Base-by-base conservation (phyloP, 495 filamentous ascomycete species). In the Penicillium salamii region DNA sequence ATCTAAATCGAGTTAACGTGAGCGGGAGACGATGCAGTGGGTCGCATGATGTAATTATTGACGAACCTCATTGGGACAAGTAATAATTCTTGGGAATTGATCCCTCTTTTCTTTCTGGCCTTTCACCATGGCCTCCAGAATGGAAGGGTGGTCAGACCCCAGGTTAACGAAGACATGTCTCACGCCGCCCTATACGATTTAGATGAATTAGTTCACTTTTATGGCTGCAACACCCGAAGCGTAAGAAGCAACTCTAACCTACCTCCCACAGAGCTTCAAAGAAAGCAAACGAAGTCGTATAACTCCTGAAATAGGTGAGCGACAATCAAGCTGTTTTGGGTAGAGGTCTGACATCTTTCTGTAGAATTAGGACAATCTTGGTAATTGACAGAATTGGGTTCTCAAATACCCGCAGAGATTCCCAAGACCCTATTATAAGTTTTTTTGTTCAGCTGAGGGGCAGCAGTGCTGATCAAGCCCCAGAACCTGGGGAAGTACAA, bases 61-160 rank as follows among this genome's bases (percentile, higher is more conserved):
- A 49, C 62, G 13, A 62, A 76, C 72, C 63, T 95, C 91, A 58
- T 96, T 95, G 2, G 91, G 91, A 64, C 91, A 96, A 39, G 91
- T 97, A 57, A 97, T 88, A 43, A 96, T 90, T 31, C 74, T 82
- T 20, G 91, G 92, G 56, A 96, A 96, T 43, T 78, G 74, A 35
- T 79, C 83, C 39, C 63, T 67, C 51, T 78, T 79, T 59, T 83
- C 80, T 47, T 76, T 79, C 41, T 90, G 83, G 13, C 89, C 92
- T 67, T 91, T 92, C 47, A 95, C 88, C 72, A 97, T 96, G n/a
- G 91, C 90, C 71, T 97, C 92, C 50, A 97, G 82, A 58, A 97
- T 95, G 52, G 80, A 86, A 9, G 91, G 91, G 59, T 96, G 91
- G 64, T 96, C 91, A n/a, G 89, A 91, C 29, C 92, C 92, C 13